Evolutionary conservation across 768 basidiomycete species (phyloP), one percentile per base, ranked within the genome.

Genomic region (Pholiota molesta): DNA sequence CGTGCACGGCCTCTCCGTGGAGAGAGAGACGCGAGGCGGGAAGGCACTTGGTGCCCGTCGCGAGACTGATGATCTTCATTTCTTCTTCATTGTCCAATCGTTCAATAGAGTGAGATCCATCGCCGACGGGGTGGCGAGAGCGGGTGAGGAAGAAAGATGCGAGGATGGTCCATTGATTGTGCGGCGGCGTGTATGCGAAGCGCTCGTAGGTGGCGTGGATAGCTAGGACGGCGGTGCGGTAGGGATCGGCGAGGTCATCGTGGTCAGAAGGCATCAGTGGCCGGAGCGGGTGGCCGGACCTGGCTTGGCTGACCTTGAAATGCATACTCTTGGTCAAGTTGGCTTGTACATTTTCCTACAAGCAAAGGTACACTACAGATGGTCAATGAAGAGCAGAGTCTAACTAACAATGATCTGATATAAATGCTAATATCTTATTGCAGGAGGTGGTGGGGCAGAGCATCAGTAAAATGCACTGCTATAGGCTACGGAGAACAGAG

Each of bases 31-130:
- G 82, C 3, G 70, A 67, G 4, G 75, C 81, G 2, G 96, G 92
- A 0, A 95, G 81, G 67, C 92, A 94, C 77, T 97, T 97, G 3
- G 91, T 90, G 11, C 96, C 95, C 8, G 94, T 92, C 0, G 83
- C 88, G 3, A 95, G 68, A 33, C 90, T 89, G 45, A 95, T 84
- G 60, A 88, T 74, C 66, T 90, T 86, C 44, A 72, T 59, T 10
- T 65, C 61, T n/a, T 61, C 47, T 42, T 39, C 23, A 11, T 51
- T 52, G 2, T 10, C 62, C 2, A 37, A 71, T 64, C 14, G 60
- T 49, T 19, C 40, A 39, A 11, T 37, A 37, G 35, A 37, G 11
- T 11, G 35, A 5, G 14, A 37, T 13, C 1, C 14, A 37, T 13
- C 1, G 14, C 14, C 35, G 5, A 69, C 64, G 8, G 40, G 19